Evolutionary conservation across 2,329 filamentous ascomycete genomes (phyloP), one percentile per base, ranked within the genome.

Genomic region (Coniochaeta sp.): DNA sequence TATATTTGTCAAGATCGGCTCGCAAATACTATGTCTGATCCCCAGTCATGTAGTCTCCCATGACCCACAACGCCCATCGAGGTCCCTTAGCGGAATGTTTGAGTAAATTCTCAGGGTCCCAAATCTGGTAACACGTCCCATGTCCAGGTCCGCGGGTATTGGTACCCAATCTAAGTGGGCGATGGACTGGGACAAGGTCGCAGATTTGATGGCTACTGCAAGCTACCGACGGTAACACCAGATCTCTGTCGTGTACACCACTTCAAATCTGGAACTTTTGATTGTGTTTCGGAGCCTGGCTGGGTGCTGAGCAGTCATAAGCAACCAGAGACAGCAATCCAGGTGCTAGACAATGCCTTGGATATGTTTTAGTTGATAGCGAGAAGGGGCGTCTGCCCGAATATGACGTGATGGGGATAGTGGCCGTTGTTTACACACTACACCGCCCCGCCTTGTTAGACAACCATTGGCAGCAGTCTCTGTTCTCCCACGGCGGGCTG

Each of bases 151-250:
- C 30, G 17, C n/a, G 54, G 54, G 54, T 22, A 28, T 9, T 38
- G 54, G 30, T 22, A 56, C 22, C 22, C 54, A 34, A 34, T 56
- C 17, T 56, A 17, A 56, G 34, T 59, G 47, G 57, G 60, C 59
- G 59, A 61, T 60, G 22, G 26, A 28, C 14, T 57, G 24, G 36
- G 36, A 42, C 38, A 44, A 44, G 50, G 54, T 56, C 54, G 54
- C 54, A 56, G 54, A 56, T 56, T 24, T 34, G 47, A 58, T 58
- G 58, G 50, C 58, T 40, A 58, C 38, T 58, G 57, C 61, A 61
- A 59, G 47, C 34, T 34, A 42, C 57, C 58, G 63, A 9, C 32
- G 17, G 26, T 47, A 47, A 22, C 28, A 54, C 44, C n/a, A 59
- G 58, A 59, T 59, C 58, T 52, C 19, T 55, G 58, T 24, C 34